Evolutionary conservation across 139 green algal genomes (phyloP), one percentile per base, ranked within the genome.

Genomic region (Marvania coccoides): DNA sequence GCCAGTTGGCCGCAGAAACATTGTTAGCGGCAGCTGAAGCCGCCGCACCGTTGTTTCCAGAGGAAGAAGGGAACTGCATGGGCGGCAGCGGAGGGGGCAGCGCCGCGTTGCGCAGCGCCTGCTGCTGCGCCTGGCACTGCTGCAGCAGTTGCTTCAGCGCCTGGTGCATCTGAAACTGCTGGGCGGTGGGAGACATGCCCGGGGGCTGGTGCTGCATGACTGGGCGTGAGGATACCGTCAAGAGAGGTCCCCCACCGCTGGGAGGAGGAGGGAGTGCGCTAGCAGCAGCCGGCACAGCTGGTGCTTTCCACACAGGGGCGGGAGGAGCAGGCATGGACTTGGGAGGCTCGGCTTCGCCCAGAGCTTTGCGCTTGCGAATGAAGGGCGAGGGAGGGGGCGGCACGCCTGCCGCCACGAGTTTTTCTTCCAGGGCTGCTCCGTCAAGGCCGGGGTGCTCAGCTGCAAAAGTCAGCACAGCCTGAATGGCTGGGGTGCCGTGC

Each of bases 401-500:
- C 33, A 39, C 47, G 14, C 9, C 15, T 6, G 39, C 63, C 4
- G 48, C 48, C 9, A 19, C 42, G 19, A 51, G 48, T 33, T 29
- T 48, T 51, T 36, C 30, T 33, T 24, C 14, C 63, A 9, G 8
- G 23, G n/a, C 26, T 8, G 8, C 29, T 14, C 3, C 15, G 12
- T n/a, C n/a, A n/a, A n/a, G n/a, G 26, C 33, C 35, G 13, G 51
- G n/a, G 10, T 33, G n/a, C 2, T 47, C 42, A 63, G 31, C 42
- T 24, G 47, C 1, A 45, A 38, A 6, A 15, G 51, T 48, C 39
- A 77, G 55, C 6, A 67, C 57, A 31, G 71, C 71, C 19, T 67
- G 37, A 24, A 77, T 73, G 36, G 55, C 63, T 10, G 71, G 71
- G 4, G 71, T 77, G 28, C 71, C 71, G 13, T 77, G 71, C 2